A percentile compares a stretch with the other conserved stretches of the same genome.
These are phyloP conservation scores for Blastocystis sp. DNA, from an alignment of 352 stramenopile species.

Conservation along the genomic window DNA sequence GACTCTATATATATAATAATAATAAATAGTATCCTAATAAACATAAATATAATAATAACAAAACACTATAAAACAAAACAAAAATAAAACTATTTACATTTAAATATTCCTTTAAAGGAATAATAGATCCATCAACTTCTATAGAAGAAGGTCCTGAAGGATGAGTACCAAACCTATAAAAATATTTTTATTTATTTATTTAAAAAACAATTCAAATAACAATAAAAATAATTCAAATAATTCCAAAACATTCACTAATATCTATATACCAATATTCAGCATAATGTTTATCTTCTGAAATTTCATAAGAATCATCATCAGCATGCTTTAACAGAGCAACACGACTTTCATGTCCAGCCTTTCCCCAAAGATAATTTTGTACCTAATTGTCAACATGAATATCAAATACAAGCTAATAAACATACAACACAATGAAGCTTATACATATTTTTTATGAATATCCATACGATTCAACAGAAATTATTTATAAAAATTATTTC, in stretches of 20 bases:
- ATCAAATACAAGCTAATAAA: background rate
- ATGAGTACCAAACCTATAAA: constrained; percentile 80
- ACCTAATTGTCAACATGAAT: constrained; percentile 50
- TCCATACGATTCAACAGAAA: no score
- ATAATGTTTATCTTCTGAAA: constrained; percentile 48
- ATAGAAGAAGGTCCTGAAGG: constrained; percentile 66
- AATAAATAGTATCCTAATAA: no score
- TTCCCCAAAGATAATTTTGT: constrained; percentile 71
- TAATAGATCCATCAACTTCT: constrained; percentile 43
- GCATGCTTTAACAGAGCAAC: constrained; percentile 62
- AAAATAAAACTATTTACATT: constrained; percentile 42
- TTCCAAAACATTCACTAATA: no score
- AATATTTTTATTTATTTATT: no score
- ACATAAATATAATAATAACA: no score
- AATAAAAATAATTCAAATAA: no score
- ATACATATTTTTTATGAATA: constrained; percentile 19
- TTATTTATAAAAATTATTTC: no score
- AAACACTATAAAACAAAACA: no score
- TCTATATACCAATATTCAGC: constrained; percentile 64
- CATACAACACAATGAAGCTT: constrained; percentile 18
- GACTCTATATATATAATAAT: constrained; percentile 36
- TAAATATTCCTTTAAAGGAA: constrained; percentile 55
- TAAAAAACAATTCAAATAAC: constrained; percentile 10
- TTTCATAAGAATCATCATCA: constrained; percentile 40
- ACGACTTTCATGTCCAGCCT: constrained; percentile 54